Evolutionary conservation across 2,329 filamentous ascomycete species (phyloP).

Genomic region (Aspergillus latus): DNA sequence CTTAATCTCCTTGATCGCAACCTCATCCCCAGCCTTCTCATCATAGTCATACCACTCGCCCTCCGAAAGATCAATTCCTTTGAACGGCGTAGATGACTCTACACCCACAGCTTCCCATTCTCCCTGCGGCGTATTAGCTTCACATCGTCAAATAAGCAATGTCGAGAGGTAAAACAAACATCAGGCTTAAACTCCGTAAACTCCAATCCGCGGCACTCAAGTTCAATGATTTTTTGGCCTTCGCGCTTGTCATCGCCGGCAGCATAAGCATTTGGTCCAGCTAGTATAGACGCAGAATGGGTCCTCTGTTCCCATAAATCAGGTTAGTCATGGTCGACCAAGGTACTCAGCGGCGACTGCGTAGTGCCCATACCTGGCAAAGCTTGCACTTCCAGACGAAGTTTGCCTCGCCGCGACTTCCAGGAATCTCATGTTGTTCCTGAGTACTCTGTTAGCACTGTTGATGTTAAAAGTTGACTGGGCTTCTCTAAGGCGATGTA

Average conservation of each 20-base stretch:
- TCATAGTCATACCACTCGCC: conserved; percentile 99
- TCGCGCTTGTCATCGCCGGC: conserved; percentile 54
- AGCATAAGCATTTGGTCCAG: conserved; percentile 68
- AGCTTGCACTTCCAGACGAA: conserved; percentile 99
- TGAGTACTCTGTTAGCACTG: conserved; percentile 37
- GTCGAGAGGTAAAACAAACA: conserved; percentile 51
- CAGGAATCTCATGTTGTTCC: conserved; percentile 88
- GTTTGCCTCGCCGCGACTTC: conserved; percentile 92
- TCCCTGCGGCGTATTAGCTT: conserved; percentile 56
- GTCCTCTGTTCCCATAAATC: conserved; percentile 34
- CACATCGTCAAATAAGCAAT: background rate
- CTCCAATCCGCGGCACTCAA: conserved; percentile 92
- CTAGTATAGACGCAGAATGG: conserved; percentile 75
- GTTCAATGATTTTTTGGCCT: conserved; percentile 75
- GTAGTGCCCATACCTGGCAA: conserved; percentile 69
- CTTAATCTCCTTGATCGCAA: conserved; percentile 83
- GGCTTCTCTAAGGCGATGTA: background rate
- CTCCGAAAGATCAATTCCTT: conserved; percentile 75
- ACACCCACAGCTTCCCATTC: conserved; percentile 83
- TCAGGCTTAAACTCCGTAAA: conserved; percentile 90
- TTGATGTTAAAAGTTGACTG: too few species aligned
- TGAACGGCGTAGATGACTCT: conserved; percentile 80
- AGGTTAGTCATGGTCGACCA: background rate
- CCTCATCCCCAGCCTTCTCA: conserved; percentile 87
- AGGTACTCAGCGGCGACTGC: background rate